Conservation (phyloP, 306 rosid genomes). For the Glycine tomentella region DNA sequence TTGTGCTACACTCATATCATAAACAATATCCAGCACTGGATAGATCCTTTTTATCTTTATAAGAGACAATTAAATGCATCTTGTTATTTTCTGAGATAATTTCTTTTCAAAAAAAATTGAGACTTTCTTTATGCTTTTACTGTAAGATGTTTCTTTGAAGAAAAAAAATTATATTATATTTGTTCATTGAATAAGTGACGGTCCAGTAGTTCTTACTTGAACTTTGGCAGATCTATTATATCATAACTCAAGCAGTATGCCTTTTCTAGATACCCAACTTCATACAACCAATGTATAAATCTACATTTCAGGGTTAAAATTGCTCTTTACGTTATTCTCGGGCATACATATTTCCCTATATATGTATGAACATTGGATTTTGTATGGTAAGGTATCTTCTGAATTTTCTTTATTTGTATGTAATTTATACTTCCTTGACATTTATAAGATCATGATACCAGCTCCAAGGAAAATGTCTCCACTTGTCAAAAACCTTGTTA, state of each 20-base stretch:
- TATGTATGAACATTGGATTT: background rate
- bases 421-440: constrained; percentile 68
- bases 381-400: constrained; percentile 13
- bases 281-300: background rate
- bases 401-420: constrained; percentile 12
- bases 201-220: too few species aligned
- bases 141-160: background rate
- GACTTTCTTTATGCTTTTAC: too few species aligned
- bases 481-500: constrained; percentile 64
- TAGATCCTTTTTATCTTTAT: constrained; percentile 30
- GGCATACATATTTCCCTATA: too few species aligned
- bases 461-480: constrained; percentile 58
- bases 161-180: background rate
- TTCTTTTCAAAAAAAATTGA: background rate
- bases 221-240: too few species aligned
- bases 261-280: constrained; percentile 6
- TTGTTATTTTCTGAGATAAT: background rate
- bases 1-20: constrained; percentile 75
- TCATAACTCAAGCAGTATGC: background rate
- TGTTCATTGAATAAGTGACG: background rate
- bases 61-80: constrained; percentile 3
- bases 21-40: constrained; percentile 64
- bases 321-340: too few species aligned
- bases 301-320: constrained; percentile 32
- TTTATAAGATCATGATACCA: constrained; percentile 51